Conservation (phyloP, 139 green algal genomes). For the Chlorella sp. region DNA sequence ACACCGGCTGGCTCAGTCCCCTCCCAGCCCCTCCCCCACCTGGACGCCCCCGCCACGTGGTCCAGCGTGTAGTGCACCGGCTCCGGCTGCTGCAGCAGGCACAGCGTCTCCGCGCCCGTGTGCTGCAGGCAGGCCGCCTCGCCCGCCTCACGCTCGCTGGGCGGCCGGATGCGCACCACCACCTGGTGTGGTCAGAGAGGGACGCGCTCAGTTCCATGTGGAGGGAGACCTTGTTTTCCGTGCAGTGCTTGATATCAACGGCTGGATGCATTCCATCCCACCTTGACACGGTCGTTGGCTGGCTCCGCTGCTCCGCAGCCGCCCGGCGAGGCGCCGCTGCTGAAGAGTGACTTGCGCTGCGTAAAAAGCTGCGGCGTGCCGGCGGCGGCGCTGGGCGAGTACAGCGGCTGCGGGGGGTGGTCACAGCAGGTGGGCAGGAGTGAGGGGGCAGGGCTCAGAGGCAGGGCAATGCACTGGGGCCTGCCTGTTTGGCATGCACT, state of each 20-base stretch:
- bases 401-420: neutral
- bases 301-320: neutral
- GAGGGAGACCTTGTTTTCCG: no score
- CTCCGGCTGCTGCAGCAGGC: constrained; percentile 24
- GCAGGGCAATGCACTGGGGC: no score
- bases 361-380: constrained; percentile 28
- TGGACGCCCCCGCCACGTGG: constrained; percentile 47
- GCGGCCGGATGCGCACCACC: constrained; percentile 58
- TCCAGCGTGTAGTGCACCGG: constrained; percentile 63
- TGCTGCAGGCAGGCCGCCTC: constrained; percentile 43
- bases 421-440: neutral
- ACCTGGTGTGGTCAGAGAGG: no score
- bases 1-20: no score
- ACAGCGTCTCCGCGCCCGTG: constrained; percentile 22
- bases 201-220: no score
- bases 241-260: no score
- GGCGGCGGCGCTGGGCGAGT: neutral
- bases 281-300: constrained; percentile 25
- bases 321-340: neutral
- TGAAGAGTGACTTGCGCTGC: constrained; percentile 1
- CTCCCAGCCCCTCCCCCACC: no score
- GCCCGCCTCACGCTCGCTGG: constrained; percentile 28
- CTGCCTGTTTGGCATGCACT: no score
- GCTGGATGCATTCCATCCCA: neutral
- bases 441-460: neutral